Base-by-base conservation (phyloP, 2,329 filamentous ascomycete species). In the Akanthomyces lecanii region DNA sequence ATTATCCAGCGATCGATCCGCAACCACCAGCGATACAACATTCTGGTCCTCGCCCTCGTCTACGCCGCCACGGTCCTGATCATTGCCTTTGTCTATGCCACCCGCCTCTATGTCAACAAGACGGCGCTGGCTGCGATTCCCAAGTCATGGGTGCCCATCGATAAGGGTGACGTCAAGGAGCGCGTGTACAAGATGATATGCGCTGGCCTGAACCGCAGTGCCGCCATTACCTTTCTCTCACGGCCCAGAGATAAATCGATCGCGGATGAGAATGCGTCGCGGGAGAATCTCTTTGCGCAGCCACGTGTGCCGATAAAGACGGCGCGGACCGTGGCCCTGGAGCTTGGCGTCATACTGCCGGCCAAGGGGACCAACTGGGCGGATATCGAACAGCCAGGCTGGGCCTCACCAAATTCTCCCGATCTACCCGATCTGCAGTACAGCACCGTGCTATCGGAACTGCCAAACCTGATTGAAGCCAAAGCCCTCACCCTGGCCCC, bases 391-490 rank as follows among this genome's bases (percentile, higher is more conserved):
- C 95, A 99, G 72, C 81, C 87, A 18, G 95, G 94, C 58, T 98
- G 95, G 94, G 89, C 89, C 2, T 90, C 92, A 2, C 94, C 94
- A 6, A 83, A 85, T 36, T 89, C 86, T 1, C 79, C 84, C 10
- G 90, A 95, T 71, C 77, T 95, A 21, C 87, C 91, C 5, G 86
- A 91, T 70, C 77, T 98, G n/a, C 87, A 96, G 67, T 98, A 96
- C 74, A 83, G 82, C 68, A 86, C 87, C 2, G 91, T 99, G 28
- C 81, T 97, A 21, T 82, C 84, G 44, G 94, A 98, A 75, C 81
- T 99, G 28, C 91, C 93, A 1, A 89, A 96, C 71, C 82, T 98
- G 33, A 90, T 98, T 66, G 94, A 98, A 78, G 94, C 91, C 11
- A 94, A 94, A 74, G 94, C 92, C 1, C 86, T 97, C n/a, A 92